These are phyloP conservation scores for Rhypophila decipiens DNA, from an alignment of 495 filamentous ascomycete genomes.

Conservation along the genomic window DNA sequence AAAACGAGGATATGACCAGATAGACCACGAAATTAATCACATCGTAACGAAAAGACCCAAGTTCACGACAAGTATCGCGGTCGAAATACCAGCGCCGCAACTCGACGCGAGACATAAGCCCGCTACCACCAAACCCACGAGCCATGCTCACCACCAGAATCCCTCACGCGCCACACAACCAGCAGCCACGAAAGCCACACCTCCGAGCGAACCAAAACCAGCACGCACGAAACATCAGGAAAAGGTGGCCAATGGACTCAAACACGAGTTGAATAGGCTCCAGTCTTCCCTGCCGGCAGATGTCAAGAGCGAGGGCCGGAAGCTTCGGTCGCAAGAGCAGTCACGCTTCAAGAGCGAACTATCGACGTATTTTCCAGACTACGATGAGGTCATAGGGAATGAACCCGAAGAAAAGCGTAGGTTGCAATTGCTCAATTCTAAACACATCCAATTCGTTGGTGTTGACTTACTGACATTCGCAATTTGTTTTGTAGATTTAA, in stretches of 20 bases:
- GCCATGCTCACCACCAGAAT: slow-evolving; percentile 17
- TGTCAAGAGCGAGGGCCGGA: slow-evolving; percentile 41
- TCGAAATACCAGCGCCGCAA: slow-evolving; percentile 33
- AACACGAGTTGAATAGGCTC: slow-evolving; percentile 43
- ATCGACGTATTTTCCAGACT: slow-evolving; percentile 80
- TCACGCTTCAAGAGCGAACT: slow-evolving; percentile 78
- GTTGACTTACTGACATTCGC: not conserved
- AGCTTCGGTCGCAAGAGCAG: slow-evolving; percentile 49
- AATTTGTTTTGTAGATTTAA: slow-evolving; percentile 43
- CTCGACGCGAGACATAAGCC: slow-evolving; percentile 31
- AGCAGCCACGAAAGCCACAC: slow-evolving; percentile 1
- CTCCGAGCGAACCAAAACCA: slow-evolving; percentile 12
- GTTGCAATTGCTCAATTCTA: too few relatives aligned
- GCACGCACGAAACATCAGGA: slow-evolving; percentile 37
- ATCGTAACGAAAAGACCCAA: slow-evolving; percentile 14
- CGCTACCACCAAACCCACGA: slow-evolving; percentile 17
- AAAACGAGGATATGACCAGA: slow-evolving; percentile 8
- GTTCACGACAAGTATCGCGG: slow-evolving; percentile 27
- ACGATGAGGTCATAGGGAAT: slow-evolving; percentile 82
- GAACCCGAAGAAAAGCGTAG: slow-evolving; percentile 70
- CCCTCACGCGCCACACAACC: slow-evolving; percentile 13
- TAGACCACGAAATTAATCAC: slow-evolving; percentile 13
- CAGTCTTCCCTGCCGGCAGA: slow-evolving; percentile 34
- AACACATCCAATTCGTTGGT: too few relatives aligned
- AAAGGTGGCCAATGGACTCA: slow-evolving; percentile 47